Percentiles rank a stretch among this genome's conserved stretches.
phyloP scores from a whole-genome alignment of 1,139 yeast genomes.

The Protomyces inundatus region DNA sequence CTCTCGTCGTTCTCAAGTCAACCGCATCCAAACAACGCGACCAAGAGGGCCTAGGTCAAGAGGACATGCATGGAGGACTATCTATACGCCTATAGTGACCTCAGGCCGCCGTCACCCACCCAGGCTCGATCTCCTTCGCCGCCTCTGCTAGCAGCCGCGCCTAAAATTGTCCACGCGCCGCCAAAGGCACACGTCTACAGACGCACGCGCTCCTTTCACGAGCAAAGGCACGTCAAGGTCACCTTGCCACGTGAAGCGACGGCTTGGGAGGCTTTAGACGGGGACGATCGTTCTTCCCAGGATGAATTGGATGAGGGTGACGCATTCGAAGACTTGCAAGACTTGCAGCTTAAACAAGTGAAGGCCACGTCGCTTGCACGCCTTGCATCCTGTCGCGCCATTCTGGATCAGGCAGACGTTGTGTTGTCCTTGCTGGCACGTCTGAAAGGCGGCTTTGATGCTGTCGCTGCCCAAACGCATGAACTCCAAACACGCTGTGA shows the following conservation, averaged over 20 bases:
- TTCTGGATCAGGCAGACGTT: constrained; percentile 44
- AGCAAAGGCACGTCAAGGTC: not conserved
- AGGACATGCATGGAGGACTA: constrained; percentile 19
- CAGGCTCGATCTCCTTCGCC: not conserved
- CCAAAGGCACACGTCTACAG: constrained; percentile 1
- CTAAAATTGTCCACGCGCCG: not conserved
- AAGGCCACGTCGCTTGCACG: constrained; percentile 33
- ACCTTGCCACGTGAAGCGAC: not conserved
- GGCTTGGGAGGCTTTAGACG: not conserved
- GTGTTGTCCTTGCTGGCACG: constrained; percentile 46
- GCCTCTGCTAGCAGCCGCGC: not conserved
- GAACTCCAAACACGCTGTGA: constrained; percentile 61
- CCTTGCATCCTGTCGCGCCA: constrained; percentile 36
- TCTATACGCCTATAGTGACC: constrained; percentile 14
- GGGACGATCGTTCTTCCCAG: not conserved
- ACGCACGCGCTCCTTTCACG: not conserved
- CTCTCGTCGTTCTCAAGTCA: no score
- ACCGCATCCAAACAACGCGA: no score
- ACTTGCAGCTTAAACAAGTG: not conserved
- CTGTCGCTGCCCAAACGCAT: constrained; percentile 55
- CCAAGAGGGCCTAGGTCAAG: no score
- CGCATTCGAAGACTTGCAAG: not conserved
- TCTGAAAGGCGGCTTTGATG: constrained; percentile 49
- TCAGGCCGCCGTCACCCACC: not conserved
- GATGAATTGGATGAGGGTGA: not conserved